Base-by-base conservation (phyloP, 2,329 filamentous ascomycete species). In the Monosporascus sp. region DNA sequence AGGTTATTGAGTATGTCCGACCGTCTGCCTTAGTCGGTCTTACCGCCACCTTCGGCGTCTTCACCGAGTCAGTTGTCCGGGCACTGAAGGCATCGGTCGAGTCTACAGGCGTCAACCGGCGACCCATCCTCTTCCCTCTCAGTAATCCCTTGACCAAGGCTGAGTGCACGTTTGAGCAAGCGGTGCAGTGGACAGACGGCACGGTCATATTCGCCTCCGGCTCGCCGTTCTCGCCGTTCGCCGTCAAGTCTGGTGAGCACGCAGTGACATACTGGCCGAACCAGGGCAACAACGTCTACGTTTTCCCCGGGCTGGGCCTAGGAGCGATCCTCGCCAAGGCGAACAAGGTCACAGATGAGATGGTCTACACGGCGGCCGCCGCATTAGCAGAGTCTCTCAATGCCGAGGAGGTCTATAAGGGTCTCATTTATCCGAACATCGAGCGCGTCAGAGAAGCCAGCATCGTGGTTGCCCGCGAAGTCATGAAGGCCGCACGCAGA, bases 121-220 rank as follows among this genome's bases (percentile, higher is more conserved):
- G 84, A 58, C 92, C 94, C 57, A 93, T 96, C 67, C 87, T 97
- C 65, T 97, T 99, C 84, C 93, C 93, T 51, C 85, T 99, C 44
- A 96, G 90, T 73, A 97, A 99, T 77, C 94, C 94, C 48, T 85
- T 92, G 49, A 92, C 88, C 74, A 97, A 97, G 79, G 95, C 93
- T 8, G 94, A 99, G 76, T 97, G 94, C 77, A 96, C 90, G 17
- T 97, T 95, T 65, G 92, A 97, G 78, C 89, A 94, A 68, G 94
- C 94, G 17, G 82, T 97, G 65, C 82, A 85, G 65, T 85, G 93
- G 85, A 97, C 93, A 11, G 88, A 97, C 54, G 93, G 93, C 56
- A 89, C 85, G 51, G 91, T 85, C 64, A 84, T 99, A 69, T 99
- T 99, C 67, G 94, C 94, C 49, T 97, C 91, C 6, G 94, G 94